Evolutionary conservation across 176 grass and related monocot genomes (phyloP).

Genomic region (Metroxylon sagu): DNA sequence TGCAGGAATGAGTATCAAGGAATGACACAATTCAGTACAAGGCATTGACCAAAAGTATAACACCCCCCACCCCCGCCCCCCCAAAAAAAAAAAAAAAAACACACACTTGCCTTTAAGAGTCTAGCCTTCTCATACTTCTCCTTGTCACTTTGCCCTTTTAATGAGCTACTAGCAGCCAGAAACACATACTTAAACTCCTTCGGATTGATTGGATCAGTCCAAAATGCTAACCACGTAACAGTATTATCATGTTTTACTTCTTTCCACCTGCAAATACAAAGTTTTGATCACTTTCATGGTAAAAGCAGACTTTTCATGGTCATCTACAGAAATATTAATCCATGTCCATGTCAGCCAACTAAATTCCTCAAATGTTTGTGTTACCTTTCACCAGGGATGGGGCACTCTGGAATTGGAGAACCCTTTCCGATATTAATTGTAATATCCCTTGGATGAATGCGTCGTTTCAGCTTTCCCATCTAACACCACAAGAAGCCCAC

Average conservation of each 20-base stretch:
- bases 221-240: constrained; percentile 95
- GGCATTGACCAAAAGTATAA: no score
- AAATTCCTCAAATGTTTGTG: not conserved
- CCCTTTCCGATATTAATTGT: constrained; percentile 82
- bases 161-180: constrained; percentile 85
- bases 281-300: no score
- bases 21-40: no score
- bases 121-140: constrained; percentile 98
- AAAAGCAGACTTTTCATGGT: no score
- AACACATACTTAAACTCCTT: constrained; percentile 99
- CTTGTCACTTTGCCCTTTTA: constrained; percentile 93
- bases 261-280: constrained; percentile 60
- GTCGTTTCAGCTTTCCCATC: constrained; percentile 95
- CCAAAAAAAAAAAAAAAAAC: no score
- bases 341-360: not conserved
- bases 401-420: constrained; percentile 62
- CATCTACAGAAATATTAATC: no score
- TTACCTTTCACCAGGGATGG: constrained; percentile 87
- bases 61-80: no score
- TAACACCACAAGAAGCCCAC: constrained; percentile 1
- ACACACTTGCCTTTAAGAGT: constrained; percentile 53
- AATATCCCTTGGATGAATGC: constrained; percentile 80
- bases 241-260: constrained; percentile 96
- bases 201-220: constrained; percentile 92
- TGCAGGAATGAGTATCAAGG: no score